Conservation (phyloP, 352 stramenopile species). For the Pythium graminicola region DNA sequence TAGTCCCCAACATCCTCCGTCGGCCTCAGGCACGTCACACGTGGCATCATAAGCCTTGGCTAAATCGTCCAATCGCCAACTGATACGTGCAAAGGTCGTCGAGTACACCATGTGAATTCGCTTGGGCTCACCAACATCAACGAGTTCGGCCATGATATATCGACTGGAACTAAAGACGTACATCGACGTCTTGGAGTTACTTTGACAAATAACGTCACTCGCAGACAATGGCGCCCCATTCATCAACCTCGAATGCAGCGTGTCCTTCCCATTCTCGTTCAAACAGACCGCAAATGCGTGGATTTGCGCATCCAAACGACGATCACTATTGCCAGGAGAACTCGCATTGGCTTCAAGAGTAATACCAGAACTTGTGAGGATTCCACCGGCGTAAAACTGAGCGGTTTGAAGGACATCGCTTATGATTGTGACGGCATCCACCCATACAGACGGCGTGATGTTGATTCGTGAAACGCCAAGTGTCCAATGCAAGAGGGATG, state of each 20-base stretch:
- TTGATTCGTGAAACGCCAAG: neutral
- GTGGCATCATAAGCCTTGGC: neutral
- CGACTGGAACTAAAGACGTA: neutral
- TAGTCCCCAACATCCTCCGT: neutral
- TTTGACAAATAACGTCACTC: constrained; percentile 7
- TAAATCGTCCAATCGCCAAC: neutral
- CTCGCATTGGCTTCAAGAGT: neutral
- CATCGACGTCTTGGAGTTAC: constrained; percentile 1
- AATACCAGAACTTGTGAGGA: neutral
- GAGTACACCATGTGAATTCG: constrained; percentile 7
- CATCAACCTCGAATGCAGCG: neutral
- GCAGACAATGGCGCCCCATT: neutral
- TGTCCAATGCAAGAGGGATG: neutral
- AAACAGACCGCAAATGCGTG: constrained; percentile 15
- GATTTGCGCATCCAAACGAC: constrained; percentile 1
- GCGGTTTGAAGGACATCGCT: neutral
- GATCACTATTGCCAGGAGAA: too few relatives aligned
- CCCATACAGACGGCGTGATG: neutral
- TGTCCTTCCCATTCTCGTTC: constrained; percentile 5
- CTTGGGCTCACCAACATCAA: neutral
- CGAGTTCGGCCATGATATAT: neutral
- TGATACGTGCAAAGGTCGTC: constrained; percentile 5
- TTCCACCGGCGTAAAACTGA: neutral
- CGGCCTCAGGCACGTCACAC: neutral
- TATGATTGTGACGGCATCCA: neutral